A percentile compares a stretch with the other conserved stretches of the same genome.
Conservation (phyloP, 768 basidiomycete species). For the Tricholoma sp. region DNA sequence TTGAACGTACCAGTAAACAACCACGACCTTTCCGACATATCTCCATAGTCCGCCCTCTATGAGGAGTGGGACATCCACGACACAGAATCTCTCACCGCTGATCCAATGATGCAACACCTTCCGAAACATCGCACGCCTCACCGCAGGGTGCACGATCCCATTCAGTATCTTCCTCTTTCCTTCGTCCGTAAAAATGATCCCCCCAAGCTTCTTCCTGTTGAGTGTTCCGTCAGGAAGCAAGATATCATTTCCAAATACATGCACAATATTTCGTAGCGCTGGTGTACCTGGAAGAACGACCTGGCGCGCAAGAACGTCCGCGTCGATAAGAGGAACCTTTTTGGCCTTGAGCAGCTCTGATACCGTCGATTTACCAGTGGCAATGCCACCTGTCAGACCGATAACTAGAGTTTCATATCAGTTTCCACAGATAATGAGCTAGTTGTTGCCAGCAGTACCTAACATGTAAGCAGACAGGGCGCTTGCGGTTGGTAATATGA, state of each 20-base stretch:
- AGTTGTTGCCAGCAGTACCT: background rate
- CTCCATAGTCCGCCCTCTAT: slow-evolving; percentile 86
- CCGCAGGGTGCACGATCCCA: slow-evolving; percentile 85
- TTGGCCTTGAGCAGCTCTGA: slow-evolving; percentile 65
- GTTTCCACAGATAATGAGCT: background rate
- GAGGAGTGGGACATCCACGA: slow-evolving; percentile 89
- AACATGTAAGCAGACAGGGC: background rate
- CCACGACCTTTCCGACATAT: slow-evolving; percentile 77
- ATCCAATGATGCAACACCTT: slow-evolving; percentile 69
- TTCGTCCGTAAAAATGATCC: slow-evolving; percentile 79
- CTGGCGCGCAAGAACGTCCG: slow-evolving; percentile 82
- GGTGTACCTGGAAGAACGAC: slow-evolving; percentile 83
- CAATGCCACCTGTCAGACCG: slow-evolving; percentile 94
- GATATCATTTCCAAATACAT: slow-evolving; percentile 67
- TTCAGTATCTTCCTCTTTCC: slow-evolving; percentile 71
- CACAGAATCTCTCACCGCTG: slow-evolving; percentile 68
- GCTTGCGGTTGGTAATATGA: too few relatives aligned
- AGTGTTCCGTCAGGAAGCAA: slow-evolving; percentile 66
- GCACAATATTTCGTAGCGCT: slow-evolving; percentile 61
- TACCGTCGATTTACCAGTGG: slow-evolving; percentile 94
- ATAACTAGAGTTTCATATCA: slow-evolving; percentile 50
- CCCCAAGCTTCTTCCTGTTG: slow-evolving; percentile 79
- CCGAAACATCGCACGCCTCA: slow-evolving; percentile 73
- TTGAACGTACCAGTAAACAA: slow-evolving; percentile 81
- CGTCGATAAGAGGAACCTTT: slow-evolving; percentile 83